Conservation (phyloP, 352 stramenopile genomes). For the Phytopythium helicoides region DNA sequence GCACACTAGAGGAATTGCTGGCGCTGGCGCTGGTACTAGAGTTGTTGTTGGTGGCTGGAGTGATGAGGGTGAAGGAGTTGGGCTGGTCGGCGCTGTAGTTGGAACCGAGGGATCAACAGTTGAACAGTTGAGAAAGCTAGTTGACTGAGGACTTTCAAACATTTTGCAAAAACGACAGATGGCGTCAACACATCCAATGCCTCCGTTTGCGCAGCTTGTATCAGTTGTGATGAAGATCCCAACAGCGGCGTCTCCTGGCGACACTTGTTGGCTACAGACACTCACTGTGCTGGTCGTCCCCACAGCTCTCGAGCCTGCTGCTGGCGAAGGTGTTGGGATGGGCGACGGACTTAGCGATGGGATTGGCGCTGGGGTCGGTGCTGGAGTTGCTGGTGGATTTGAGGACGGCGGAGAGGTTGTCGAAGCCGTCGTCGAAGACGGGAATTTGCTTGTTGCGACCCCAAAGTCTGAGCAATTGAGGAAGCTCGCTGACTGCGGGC, state of each 20-base stretch:
- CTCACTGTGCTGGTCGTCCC: no score
- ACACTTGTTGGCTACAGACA: no score
- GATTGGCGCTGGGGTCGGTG: no score
- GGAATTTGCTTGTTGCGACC: conserved; percentile 8
- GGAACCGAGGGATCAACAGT: no score
- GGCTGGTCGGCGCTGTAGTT: not conserved
- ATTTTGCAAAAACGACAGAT: conserved; percentile 50
- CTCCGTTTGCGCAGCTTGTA: conserved; percentile 18
- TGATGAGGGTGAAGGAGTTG: not conserved
- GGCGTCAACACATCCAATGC: conserved; percentile 31
- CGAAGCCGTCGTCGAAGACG: not conserved
- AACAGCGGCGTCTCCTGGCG: conserved; percentile 18
- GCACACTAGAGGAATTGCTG: not conserved
- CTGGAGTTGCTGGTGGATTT: no score
- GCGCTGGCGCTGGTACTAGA: not conserved
- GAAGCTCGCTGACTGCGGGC: conserved; percentile 14
- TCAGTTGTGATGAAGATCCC: conserved; percentile 27
- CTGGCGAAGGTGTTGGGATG: no score
- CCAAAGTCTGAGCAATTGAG: conserved; percentile 9
- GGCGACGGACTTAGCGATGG: no score
- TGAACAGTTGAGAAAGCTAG: no score
- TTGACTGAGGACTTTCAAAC: no score
- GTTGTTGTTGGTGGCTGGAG: not conserved
- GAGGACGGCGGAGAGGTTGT: conserved; percentile 2
- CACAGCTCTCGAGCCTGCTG: no score